Conservation (phyloP, 768 basidiomycete genomes). For the Mycena olivaceomarginata region DNA sequence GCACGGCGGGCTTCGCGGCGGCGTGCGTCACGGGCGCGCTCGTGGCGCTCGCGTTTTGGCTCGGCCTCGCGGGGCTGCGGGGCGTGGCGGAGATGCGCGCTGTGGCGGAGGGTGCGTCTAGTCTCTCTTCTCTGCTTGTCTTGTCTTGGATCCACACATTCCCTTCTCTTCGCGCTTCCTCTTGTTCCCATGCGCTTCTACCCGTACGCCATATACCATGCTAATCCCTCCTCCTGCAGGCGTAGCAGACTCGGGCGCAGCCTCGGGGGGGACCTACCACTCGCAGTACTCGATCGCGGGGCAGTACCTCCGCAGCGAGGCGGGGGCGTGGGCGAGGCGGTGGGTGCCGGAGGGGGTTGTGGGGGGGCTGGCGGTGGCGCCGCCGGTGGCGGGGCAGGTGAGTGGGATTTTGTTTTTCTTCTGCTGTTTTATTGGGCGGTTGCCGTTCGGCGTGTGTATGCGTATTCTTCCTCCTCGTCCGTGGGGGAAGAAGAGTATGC, state of each 20-base stretch:
- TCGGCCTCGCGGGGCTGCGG: conserved; percentile 26
- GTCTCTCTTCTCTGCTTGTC: not conserved
- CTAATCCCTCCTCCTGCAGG: conserved; percentile 2
- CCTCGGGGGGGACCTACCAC: conserved; percentile 15
- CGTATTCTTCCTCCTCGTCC: too few relatives aligned
- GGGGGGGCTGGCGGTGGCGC: conserved; percentile 31
- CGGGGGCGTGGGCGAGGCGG: conserved; percentile 36
- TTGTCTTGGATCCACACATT: too few relatives aligned
- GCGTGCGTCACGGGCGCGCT: conserved; percentile 40
- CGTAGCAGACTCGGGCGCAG: not conserved
- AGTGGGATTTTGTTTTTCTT: not conserved
- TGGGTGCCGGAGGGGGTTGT: conserved; percentile 50
- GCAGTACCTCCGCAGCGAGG: conserved; percentile 37
- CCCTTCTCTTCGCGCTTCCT: not conserved
- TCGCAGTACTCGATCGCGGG: conserved; percentile 46
- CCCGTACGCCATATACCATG: not conserved
- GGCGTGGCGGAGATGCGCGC: conserved; percentile 42
- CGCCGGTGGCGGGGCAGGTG: not conserved
- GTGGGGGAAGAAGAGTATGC: too few relatives aligned
- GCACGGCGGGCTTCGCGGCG: conserved; percentile 47
- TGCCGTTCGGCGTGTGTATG: too few relatives aligned
- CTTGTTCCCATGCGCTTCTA: too few relatives aligned
- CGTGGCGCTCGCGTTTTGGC: conserved; percentile 43
- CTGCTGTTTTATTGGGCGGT: too few relatives aligned
- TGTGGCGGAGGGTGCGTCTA: conserved; percentile 40